Conservation (phyloP, 495 filamentous ascomycete species). For the Xylaria nigripes region DNA sequence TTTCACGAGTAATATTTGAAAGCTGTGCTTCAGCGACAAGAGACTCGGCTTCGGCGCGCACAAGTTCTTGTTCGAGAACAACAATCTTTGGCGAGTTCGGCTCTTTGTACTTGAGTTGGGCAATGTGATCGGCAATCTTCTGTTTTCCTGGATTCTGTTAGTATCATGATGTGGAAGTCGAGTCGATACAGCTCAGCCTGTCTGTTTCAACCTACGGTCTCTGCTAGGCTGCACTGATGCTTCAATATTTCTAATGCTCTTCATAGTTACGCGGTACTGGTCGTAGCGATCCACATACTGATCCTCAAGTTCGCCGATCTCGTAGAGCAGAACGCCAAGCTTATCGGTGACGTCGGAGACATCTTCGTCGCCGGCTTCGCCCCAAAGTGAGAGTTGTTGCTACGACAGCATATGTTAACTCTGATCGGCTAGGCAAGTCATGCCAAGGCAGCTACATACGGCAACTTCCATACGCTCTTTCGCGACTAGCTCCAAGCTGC, state of each 20-base stretch:
- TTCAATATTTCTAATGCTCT: conserved; percentile 98
- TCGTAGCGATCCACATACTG: conserved; percentile 97
- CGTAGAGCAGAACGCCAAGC: conserved; percentile 93
- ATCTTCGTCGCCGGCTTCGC: conserved; percentile 91
- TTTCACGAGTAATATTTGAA: conserved; percentile 98
- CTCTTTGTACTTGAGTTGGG: conserved; percentile 98
- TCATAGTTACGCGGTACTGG: conserved; percentile 97
- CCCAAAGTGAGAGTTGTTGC: conserved; percentile 99
- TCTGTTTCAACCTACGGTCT: conserved; percentile 61
- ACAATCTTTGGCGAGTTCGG: conserved; percentile 95
- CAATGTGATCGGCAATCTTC: conserved; percentile 98
- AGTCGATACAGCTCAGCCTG: neutral
- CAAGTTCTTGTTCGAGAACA: conserved; percentile 95
- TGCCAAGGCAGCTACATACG: conserved; percentile 46
- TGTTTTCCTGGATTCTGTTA: conserved; percentile 64
- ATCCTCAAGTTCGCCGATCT: conserved; percentile 97
- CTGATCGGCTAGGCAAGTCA: neutral
- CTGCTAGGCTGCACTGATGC: conserved; percentile 95
- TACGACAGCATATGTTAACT: conserved; percentile 33
- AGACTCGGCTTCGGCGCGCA: conserved; percentile 96
- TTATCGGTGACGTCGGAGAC: conserved; percentile 99
- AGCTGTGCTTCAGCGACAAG: conserved; percentile 96
- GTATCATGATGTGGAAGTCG: neutral
- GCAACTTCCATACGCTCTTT: conserved; percentile 97
- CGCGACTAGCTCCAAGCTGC: conserved; percentile 90